Conservation (phyloP, 306 rosid species). For the Chamaecrista fasciculata region DNA sequence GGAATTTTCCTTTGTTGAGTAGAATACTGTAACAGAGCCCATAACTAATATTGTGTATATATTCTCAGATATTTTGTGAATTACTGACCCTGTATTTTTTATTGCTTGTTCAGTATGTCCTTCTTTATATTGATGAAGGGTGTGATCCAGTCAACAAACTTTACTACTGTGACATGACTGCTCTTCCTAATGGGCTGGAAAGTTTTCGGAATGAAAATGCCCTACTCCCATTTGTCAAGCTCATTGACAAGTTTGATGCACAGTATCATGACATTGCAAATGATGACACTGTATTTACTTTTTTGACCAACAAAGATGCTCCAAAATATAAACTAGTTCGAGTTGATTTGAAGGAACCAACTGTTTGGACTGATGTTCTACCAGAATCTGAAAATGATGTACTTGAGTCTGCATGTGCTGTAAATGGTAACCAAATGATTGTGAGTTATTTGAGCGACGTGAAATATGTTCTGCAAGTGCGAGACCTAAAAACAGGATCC, state of each 20-base stretch:
- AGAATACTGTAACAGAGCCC: not conserved
- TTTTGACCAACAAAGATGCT: constrained; percentile 86
- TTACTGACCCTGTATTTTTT: constrained; percentile 7
- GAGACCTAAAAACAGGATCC: constrained; percentile 84
- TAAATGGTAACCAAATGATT: constrained; percentile 70
- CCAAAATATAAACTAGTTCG: constrained; percentile 81
- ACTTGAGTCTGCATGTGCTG: constrained; percentile 73
- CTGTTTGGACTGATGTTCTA: constrained; percentile 69
- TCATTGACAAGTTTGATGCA: constrained; percentile 75
- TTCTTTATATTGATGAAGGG: constrained; percentile 60
- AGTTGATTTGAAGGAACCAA: constrained; percentile 78
- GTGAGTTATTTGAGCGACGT: constrained; percentile 92
- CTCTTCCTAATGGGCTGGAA: constrained; percentile 68
- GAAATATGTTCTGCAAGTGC: constrained; percentile 72
- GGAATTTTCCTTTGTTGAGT: constrained; percentile 22
- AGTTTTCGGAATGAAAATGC: constrained; percentile 56
- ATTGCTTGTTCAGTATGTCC: constrained; percentile 59
- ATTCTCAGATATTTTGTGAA: constrained; percentile 9
- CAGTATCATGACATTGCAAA: constrained; percentile 64
- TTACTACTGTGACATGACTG: constrained; percentile 75
- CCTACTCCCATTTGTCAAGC: constrained; percentile 71
- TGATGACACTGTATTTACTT: constrained; percentile 77
- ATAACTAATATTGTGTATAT: not conserved
- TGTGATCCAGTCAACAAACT: constrained; percentile 91
- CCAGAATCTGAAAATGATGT: constrained; percentile 79